Conservation (phyloP, 306 rosid genomes). For the Prunus davidiana region DNA sequence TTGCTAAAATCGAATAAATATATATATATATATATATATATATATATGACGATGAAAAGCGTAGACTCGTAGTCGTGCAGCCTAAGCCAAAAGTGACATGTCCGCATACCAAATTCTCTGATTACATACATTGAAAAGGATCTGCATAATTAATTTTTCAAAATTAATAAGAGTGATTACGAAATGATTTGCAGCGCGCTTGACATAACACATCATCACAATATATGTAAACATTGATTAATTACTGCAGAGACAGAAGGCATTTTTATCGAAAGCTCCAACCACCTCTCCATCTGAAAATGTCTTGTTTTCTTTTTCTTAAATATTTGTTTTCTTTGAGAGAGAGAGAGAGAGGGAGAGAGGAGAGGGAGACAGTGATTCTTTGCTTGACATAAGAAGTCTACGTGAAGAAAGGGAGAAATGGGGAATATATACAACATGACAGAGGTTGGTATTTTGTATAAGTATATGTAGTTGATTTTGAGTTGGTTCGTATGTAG, state of each 20-base stretch:
- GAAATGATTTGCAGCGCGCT: too few relatives aligned
- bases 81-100: constrained; percentile 9
- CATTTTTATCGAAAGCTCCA: constrained; percentile 6
- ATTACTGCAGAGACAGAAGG: neutral
- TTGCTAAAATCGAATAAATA: neutral
- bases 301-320: neutral
- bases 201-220: too few relatives aligned
- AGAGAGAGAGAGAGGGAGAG: constrained; percentile 1
- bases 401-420: constrained; percentile 39
- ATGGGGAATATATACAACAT: constrained; percentile 21
- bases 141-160: neutral
- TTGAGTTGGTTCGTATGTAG: constrained; percentile 52
- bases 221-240: neutral
- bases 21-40: neutral
- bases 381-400: constrained; percentile 43
- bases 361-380: constrained; percentile 22
- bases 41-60: neutral
- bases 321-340: neutral
- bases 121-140: neutral
- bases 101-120: neutral
- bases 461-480: constrained; percentile 11
- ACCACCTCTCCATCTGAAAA: neutral
- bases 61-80: constrained; percentile 4
- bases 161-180: neutral
- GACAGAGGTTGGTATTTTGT: constrained; percentile 14